Conservation (phyloP, 2,329 filamentous ascomycete species). For the Ceratocystis ficicola region DNA sequence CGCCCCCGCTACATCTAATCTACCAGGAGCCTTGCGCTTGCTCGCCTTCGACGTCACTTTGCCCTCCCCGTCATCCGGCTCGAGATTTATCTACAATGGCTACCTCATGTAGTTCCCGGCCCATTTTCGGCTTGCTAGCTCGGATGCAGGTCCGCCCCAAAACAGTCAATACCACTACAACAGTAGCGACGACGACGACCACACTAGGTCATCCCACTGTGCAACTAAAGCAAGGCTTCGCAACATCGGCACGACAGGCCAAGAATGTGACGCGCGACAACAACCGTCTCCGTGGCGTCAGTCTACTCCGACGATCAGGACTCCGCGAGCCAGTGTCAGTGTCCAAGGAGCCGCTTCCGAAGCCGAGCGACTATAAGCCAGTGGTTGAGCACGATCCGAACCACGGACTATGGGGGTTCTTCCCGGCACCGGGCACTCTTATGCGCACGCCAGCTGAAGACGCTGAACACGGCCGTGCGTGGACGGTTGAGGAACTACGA, state of each 20-base stretch:
- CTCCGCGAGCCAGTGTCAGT: slow-evolving; percentile 63
- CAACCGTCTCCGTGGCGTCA: slow-evolving; percentile 71
- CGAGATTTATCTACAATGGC: slow-evolving; percentile 7
- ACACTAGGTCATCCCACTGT: not conserved
- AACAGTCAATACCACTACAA: not conserved
- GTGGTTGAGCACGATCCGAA: slow-evolving; percentile 50
- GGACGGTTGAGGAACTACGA: slow-evolving; percentile 75
- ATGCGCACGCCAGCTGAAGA: slow-evolving; percentile 62
- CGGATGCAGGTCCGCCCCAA: not conserved
- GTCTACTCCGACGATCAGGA: slow-evolving; percentile 65
- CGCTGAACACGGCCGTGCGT: slow-evolving; percentile 61
- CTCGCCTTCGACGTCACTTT: not conserved
- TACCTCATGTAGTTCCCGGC: slow-evolving; percentile 11
- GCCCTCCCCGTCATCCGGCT: not conserved
- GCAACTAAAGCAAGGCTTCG: slow-evolving; percentile 31
- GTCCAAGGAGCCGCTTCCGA: slow-evolving; percentile 58
- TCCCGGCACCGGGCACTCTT: slow-evolving; percentile 56
- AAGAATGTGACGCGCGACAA: slow-evolving; percentile 53
- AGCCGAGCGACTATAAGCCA: slow-evolving; percentile 53
- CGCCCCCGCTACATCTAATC: not conserved
- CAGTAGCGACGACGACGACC: not conserved
- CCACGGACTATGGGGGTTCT: slow-evolving; percentile 91
- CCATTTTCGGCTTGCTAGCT: slow-evolving; percentile 1
- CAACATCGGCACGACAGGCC: slow-evolving; percentile 42
- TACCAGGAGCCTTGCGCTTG: not conserved